phyloP scores from a whole-genome alignment of 495 filamentous ascomycete genomes.

The Neohortaea acidophila region DNA sequence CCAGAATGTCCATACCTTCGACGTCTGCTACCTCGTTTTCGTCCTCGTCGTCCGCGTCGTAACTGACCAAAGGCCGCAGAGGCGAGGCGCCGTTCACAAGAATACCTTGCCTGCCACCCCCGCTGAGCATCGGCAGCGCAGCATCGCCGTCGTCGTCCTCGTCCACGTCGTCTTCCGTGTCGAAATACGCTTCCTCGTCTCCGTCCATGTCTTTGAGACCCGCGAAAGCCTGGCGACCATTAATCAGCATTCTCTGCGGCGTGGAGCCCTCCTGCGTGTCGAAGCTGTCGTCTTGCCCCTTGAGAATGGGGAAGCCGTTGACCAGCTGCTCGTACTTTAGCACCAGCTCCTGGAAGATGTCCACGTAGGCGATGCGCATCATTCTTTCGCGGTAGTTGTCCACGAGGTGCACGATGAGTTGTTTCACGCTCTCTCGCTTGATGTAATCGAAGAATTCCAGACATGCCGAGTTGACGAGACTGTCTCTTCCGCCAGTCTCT shows the following conservation, averaged over 20 bases:
- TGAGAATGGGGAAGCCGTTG: conserved; percentile 32
- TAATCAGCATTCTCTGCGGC: conserved; percentile 27
- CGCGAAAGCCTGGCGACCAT: conserved; percentile 52
- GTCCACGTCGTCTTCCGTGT: conserved; percentile 58
- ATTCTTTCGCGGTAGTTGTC: conserved; percentile 79
- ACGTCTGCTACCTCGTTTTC: conserved; percentile 44
- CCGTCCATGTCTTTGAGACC: conserved; percentile 73
- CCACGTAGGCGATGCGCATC: conserved; percentile 64
- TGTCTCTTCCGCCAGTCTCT: conserved; percentile 89
- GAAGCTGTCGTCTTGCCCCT: conserved; percentile 25
- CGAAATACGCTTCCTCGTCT: conserved; percentile 88
- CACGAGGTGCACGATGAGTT: conserved; percentile 68
- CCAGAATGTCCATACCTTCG: conserved; percentile 23
- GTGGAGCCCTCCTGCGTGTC: conserved; percentile 33
- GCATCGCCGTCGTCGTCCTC: conserved; percentile 44
- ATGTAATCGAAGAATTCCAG: conserved; percentile 90
- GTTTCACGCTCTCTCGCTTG: conserved; percentile 65
- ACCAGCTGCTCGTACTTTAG: conserved; percentile 65
- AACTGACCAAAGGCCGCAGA: conserved; percentile 72
- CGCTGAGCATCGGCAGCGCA: conserved; percentile 12
- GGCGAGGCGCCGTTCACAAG: conserved; percentile 34
- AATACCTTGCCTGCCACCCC: neutral
- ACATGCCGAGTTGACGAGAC: conserved; percentile 88
- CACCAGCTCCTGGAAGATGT: conserved; percentile 66
- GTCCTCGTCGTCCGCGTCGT: conserved; percentile 70